A percentile compares a stretch with the other conserved stretches of the same genome.
Evolutionary conservation across 257 asterid species (phyloP).

Genomic region (Verbascum thapsus): DNA sequence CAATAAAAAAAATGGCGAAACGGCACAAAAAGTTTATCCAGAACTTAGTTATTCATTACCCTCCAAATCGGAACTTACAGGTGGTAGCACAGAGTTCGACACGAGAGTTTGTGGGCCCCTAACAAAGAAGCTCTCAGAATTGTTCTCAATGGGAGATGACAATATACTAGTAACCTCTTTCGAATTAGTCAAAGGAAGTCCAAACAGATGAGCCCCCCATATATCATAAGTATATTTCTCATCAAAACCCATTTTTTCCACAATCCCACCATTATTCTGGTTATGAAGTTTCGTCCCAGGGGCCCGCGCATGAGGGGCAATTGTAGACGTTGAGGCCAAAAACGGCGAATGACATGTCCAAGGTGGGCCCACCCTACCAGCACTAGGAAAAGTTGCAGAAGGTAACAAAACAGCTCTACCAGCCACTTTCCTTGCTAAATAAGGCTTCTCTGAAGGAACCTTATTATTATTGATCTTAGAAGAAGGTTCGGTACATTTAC

Average conservation of each 20-base stretch:
- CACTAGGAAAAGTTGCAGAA: conserved; percentile 51
- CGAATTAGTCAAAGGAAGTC: conserved; percentile 41
- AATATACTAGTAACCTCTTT: conserved; percentile 33
- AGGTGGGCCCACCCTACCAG: conserved; percentile 40
- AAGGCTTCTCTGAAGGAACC: conserved; percentile 42
- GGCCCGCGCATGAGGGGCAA: conserved; percentile 75
- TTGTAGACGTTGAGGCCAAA: conserved; percentile 48
- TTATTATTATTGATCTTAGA: conserved; percentile 39
- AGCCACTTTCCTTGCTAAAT: conserved; percentile 25
- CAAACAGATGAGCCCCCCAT: conserved; percentile 91
- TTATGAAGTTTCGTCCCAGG: conserved; percentile 63
- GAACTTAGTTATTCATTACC: conserved; percentile 34
- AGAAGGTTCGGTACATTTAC: conserved; percentile 31
- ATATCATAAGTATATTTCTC: conserved; percentile 72
- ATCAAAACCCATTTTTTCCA: conserved; percentile 36
- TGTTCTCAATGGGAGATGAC: conserved; percentile 26
- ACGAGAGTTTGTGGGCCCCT: conserved; percentile 53
- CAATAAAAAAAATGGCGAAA: neutral
- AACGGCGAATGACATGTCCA: conserved; percentile 44
- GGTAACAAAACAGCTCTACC: conserved; percentile 44
- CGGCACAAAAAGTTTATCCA: conserved; percentile 10
- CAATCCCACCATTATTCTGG: conserved; percentile 34
- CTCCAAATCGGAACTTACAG: conserved; percentile 41
- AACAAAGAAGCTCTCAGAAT: conserved; percentile 60
- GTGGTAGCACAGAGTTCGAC: conserved; percentile 33